phyloP scores from a whole-genome alignment of 176 grass and related monocot species.

The Ensete ventricosum region DNA sequence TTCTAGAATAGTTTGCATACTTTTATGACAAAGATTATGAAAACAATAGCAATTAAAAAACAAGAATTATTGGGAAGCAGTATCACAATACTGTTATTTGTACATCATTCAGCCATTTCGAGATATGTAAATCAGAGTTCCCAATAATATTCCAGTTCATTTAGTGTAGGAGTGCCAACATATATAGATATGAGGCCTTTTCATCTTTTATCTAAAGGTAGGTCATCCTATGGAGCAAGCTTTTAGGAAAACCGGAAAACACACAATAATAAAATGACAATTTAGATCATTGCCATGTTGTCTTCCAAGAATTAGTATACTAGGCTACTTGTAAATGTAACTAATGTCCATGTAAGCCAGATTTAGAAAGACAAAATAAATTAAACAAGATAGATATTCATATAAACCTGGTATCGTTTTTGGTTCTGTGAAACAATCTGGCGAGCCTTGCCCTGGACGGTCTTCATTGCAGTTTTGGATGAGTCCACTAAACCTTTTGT shows the following conservation, averaged over 20 bases:
- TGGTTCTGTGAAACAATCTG: constrained; percentile 20
- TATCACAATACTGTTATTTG: not conserved
- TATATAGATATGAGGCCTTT: not conserved
- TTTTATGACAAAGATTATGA: not conserved
- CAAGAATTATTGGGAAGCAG: not conserved
- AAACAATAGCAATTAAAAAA: not conserved
- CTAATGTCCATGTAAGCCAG: not conserved
- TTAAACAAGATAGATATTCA: not conserved
- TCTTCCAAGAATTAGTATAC: not conserved
- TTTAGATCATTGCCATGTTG: not conserved
- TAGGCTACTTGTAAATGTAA: not conserved
- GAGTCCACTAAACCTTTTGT: constrained; percentile 17
- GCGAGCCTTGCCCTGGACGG: constrained; percentile 13
- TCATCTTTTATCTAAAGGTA: not conserved
- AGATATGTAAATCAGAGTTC: not conserved
- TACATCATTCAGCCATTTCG: not conserved
- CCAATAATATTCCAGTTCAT: not conserved
- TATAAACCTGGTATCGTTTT: constrained; percentile 17
- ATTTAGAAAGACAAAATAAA: not conserved
- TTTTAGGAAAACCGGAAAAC: not conserved
- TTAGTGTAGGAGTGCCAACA: not conserved
- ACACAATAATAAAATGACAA: not conserved
- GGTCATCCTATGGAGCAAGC: not conserved
- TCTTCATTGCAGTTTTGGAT: constrained; percentile 14
- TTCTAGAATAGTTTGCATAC: not conserved